Percentiles rank a stretch among this genome's conserved stretches.
Conservation (phyloP, 2,329 filamentous ascomycete genomes). For the Trichophyton simii region DNA sequence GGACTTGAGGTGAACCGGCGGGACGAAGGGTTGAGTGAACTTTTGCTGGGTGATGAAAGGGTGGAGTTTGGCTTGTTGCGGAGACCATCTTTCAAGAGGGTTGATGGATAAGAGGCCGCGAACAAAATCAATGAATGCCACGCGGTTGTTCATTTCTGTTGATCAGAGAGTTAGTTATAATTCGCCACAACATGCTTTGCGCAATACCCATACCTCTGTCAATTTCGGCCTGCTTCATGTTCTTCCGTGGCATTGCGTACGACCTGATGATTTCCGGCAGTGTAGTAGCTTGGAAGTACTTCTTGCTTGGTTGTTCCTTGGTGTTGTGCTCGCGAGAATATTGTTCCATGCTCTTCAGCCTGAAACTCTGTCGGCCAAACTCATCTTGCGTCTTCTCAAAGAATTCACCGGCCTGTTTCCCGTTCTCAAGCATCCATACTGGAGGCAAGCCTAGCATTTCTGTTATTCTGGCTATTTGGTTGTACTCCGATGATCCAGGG, state of each 20-base stretch:
- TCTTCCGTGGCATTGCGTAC: slow-evolving; percentile 96
- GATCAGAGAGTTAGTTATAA: slow-evolving; percentile 13
- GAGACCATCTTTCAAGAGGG: slow-evolving; percentile 91
- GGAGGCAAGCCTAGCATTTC: slow-evolving; percentile 96
- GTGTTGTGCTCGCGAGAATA: slow-evolving; percentile 91
- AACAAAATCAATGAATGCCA: slow-evolving; percentile 97
- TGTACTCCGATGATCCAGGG: slow-evolving; percentile 95
- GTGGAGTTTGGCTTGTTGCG: slow-evolving; percentile 91
- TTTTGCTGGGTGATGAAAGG: slow-evolving; percentile 98
- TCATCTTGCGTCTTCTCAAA: slow-evolving; percentile 90
- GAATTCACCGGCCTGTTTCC: slow-evolving; percentile 93
- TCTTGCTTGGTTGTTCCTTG: slow-evolving; percentile 98
- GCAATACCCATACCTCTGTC: slow-evolving; percentile 60
- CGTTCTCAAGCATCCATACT: slow-evolving; percentile 98
- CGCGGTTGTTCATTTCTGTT: slow-evolving; percentile 93
- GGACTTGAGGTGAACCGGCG: slow-evolving; percentile 90
- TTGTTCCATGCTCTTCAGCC: slow-evolving; percentile 94
- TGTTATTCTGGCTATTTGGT: slow-evolving; percentile 90
- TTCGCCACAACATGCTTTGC: neutral
- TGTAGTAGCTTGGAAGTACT: slow-evolving; percentile 92
- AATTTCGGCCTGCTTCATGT: slow-evolving; percentile 96
- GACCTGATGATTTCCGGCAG: slow-evolving; percentile 94
- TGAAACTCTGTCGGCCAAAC: slow-evolving; percentile 78
- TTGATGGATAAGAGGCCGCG: slow-evolving; percentile 87
- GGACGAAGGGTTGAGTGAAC: slow-evolving; percentile 89